phyloP scores from a whole-genome alignment of 2,329 filamentous ascomycete genomes.

The Diplodia mutila region DNA sequence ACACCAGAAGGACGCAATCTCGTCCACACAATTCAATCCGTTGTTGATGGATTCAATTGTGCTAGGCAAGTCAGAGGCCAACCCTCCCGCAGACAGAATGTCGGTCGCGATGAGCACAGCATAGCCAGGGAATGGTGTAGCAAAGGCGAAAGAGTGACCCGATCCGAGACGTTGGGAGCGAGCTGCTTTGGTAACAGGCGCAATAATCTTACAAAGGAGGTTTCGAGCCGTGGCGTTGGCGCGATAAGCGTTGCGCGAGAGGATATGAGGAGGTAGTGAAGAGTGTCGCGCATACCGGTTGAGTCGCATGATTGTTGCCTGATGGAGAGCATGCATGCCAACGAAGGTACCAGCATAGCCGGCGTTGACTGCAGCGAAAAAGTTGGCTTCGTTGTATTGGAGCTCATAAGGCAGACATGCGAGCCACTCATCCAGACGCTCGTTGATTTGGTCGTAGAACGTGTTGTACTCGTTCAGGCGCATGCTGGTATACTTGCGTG shows the following conservation, averaged over 20 bases:
- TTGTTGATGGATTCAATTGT: conserved; percentile 59
- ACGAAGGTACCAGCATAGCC: conserved; percentile 64
- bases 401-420: conserved; percentile 60
- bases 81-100: conserved; percentile 64
- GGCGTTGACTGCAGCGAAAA: conserved; percentile 58
- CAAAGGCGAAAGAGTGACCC: conserved; percentile 46
- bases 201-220: conserved; percentile 42
- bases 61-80: conserved; percentile 53
- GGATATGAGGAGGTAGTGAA: conserved; percentile 35
- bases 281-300: conserved; percentile 59
- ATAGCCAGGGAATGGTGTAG: conserved; percentile 66
- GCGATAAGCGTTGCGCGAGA: conserved; percentile 39
- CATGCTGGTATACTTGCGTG: conserved; percentile 29
- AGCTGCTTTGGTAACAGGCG: conserved; percentile 35
- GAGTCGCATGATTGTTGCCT: conserved; percentile 66
- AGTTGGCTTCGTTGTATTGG: conserved; percentile 59
- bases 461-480: conserved; percentile 45
- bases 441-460: conserved; percentile 58
- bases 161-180: conserved; percentile 36
- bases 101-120: conserved; percentile 67
- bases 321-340: conserved; percentile 69
- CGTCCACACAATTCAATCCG: conserved; percentile 59
- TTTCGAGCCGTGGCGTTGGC: conserved; percentile 30
- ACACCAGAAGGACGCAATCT: conserved; percentile 63
- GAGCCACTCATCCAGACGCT: conserved; percentile 62